Evolutionary conservation across 495 filamentous ascomycete genomes (phyloP).

Genomic region (Oleoguttula mirabilis): DNA sequence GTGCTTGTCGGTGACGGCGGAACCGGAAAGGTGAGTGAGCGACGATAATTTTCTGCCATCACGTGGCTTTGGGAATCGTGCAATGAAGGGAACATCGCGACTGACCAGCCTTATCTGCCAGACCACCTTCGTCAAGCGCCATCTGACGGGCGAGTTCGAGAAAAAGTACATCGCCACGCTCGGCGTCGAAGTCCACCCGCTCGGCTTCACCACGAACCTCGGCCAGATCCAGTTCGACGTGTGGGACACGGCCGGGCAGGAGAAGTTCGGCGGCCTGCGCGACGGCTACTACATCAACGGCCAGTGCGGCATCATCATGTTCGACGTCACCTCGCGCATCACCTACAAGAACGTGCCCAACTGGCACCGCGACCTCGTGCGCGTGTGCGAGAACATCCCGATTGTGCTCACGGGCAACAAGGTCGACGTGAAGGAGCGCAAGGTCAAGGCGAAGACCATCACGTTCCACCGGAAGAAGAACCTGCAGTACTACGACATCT

Average conservation of each 20-base stretch:
- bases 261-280: slow-evolving; percentile 99
- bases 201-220: slow-evolving; percentile 87
- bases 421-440: slow-evolving; percentile 99
- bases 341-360: slow-evolving; percentile 99
- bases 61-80: not conserved
- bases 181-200: slow-evolving; percentile 97
- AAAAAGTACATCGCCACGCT: slow-evolving; percentile 99
- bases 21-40: slow-evolving; percentile 84
- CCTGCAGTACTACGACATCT: slow-evolving; percentile 99
- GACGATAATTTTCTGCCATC: not conserved
- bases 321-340: slow-evolving; percentile 98
- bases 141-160: slow-evolving; percentile 98
- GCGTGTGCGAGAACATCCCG: slow-evolving; percentile 99
- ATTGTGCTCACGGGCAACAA: slow-evolving; percentile 99
- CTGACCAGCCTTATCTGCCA: slow-evolving; percentile 26
- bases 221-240: slow-evolving; percentile 98
- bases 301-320: slow-evolving; percentile 99
- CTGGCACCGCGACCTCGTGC: slow-evolving; percentile 99
- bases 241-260: slow-evolving; percentile 98
- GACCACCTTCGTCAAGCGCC: slow-evolving; percentile 99
- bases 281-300: slow-evolving; percentile 99
- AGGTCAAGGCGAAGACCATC: slow-evolving; percentile 99
- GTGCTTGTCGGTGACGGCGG: slow-evolving; percentile 99
- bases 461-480: slow-evolving; percentile 99
- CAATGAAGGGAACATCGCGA: not conserved